Evolutionary conservation across 2,329 filamentous ascomycete species (phyloP).

Genomic region (Claviceps pusilla): DNA sequence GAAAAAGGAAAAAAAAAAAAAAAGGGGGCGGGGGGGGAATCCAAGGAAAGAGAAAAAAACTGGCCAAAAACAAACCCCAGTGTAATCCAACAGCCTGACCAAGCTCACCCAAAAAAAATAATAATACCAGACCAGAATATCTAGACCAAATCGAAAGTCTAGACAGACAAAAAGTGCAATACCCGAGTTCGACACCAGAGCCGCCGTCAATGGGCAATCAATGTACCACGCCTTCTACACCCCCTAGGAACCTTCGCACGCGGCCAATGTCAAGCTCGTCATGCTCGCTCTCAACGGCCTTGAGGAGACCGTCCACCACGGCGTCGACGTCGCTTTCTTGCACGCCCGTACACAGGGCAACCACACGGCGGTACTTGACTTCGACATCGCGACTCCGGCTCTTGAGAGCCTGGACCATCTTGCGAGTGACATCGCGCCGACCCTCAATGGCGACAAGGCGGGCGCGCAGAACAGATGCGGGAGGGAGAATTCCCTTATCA

Average conservation of each 20-base stretch:
- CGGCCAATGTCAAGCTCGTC: conserved; percentile 60
- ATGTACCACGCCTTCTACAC: conserved; percentile 51
- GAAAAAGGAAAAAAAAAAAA: neutral
- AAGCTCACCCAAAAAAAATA: too few species aligned
- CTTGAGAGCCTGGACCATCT: conserved; percentile 56
- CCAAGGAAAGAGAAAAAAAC: too few species aligned
- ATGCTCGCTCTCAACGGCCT: conserved; percentile 79
- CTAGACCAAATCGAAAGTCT: too few species aligned
- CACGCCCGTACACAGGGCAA: conserved; percentile 72
- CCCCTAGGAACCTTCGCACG: conserved; percentile 64
- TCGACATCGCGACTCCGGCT: conserved; percentile 73
- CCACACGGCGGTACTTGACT: conserved; percentile 73
- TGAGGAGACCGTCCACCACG: conserved; percentile 62
- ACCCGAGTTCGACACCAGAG: too few species aligned
- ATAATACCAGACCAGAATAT: too few species aligned
- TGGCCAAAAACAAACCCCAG: too few species aligned
- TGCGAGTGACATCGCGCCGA: conserved; percentile 52
- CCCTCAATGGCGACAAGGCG: conserved; percentile 54
- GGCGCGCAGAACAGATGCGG: conserved; percentile 46
- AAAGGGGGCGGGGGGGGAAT: too few species aligned
- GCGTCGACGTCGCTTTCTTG: conserved; percentile 66
- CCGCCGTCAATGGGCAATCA: conserved; percentile 6
- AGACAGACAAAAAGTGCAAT: neutral
- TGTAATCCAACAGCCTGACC: too few species aligned
- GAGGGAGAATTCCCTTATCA: conserved; percentile 35